Conservation (phyloP, 2,329 filamentous ascomycete genomes). For the Diaporthe ampelina region DNA sequence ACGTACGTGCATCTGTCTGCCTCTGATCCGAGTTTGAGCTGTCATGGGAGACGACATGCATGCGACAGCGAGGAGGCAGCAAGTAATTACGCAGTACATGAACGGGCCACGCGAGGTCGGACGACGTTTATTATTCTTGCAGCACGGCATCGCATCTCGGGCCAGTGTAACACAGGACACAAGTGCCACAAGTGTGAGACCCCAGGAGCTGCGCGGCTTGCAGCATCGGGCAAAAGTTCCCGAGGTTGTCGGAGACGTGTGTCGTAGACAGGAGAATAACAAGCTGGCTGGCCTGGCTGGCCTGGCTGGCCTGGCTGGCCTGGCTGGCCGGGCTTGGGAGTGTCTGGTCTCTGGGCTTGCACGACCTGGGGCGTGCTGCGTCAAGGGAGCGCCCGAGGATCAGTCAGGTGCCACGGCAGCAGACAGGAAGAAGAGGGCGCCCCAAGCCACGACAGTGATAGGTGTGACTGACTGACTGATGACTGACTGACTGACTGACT, state of each 20-base stretch:
- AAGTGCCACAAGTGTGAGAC: background rate
- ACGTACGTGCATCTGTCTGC: background rate
- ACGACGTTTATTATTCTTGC: constrained; percentile 13
- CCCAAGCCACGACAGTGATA: background rate
- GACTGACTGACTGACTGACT: background rate
- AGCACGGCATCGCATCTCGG: background rate
- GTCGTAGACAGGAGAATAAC: background rate
- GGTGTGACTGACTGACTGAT: constrained; percentile 4
- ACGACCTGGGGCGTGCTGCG: constrained; percentile 23
- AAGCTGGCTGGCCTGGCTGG: background rate
- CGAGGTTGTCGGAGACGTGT: constrained; percentile 4
- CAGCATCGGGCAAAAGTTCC: constrained; percentile 35
- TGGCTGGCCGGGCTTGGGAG: too few species aligned
- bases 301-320: too few species aligned
- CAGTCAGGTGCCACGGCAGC: constrained; percentile 35
- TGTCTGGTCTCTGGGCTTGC: background rate
- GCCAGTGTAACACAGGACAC: constrained; percentile 11
- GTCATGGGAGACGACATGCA: constrained; percentile 1
- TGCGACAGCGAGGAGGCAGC: background rate
- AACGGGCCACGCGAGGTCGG: constrained; percentile 21
- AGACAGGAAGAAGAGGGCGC: constrained; percentile 1
- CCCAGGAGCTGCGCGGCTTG: constrained; percentile 7
- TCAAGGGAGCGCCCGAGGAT: constrained; percentile 32
- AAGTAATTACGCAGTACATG: too few species aligned
- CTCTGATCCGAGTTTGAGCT: background rate